phyloP scores from a whole-genome alignment of 495 filamentous ascomycete species.

The Talaromyces liani region DNA sequence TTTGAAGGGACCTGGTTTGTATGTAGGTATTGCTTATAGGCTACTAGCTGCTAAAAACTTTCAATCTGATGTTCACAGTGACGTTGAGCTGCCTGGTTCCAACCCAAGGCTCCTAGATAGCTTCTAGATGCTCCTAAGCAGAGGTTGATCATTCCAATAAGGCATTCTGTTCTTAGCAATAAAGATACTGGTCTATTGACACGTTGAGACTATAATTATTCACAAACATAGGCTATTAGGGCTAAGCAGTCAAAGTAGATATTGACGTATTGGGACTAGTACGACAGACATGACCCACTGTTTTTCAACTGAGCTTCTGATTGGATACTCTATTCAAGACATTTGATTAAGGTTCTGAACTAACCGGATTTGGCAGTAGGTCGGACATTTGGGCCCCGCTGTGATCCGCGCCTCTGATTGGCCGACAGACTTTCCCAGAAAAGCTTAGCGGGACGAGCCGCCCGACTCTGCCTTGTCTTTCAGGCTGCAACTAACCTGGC shows the following conservation, averaged over 20 bases:
- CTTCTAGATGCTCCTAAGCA: no score
- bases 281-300: neutral
- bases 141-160: no score
- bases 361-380: neutral
- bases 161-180: no score
- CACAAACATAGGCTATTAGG: no score
- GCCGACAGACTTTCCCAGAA: neutral
- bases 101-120: no score
- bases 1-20: no score
- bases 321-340: neutral
- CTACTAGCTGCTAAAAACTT: no score
- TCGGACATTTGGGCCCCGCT: neutral
- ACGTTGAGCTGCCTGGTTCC: no score
- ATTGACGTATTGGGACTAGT: neutral
- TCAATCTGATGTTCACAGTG: no score
- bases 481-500: neutral
- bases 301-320: neutral
- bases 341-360: neutral
- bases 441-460: neutral
- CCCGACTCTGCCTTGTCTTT: neutral
- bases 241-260: neutral
- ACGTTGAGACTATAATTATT: no score
- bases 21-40: no score
- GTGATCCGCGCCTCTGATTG: neutral
- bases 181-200: no score